These are phyloP conservation scores for Russula brevipes DNA, from an alignment of 768 basidiomycete species.

Conservation along the genomic window DNA sequence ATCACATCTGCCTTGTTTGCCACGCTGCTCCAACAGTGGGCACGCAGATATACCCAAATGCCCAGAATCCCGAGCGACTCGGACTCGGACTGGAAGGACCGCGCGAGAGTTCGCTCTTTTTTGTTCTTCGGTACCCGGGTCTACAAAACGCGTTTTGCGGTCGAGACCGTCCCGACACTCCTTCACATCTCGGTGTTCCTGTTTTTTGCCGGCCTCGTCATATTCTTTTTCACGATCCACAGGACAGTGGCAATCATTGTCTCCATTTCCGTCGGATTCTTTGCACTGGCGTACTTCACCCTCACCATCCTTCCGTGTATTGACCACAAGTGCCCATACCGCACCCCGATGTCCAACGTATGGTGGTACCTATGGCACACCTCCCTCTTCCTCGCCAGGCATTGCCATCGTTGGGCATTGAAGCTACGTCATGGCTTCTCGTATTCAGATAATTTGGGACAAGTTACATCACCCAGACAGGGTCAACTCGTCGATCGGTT, in stretches of 20 bases:
- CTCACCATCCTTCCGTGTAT: constrained; percentile 5
- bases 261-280: constrained; percentile 2
- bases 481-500: background rate
- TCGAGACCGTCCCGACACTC: constrained; percentile 12
- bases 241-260: constrained; percentile 8
- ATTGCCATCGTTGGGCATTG: background rate
- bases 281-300: background rate
- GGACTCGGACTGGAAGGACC: background rate
- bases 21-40: constrained; percentile 18
- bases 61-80: background rate
- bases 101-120: constrained; percentile 15
- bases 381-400: background rate
- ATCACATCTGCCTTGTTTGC: constrained; percentile 15
- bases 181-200: constrained; percentile 19
- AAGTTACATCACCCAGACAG: background rate
- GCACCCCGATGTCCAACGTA: background rate
- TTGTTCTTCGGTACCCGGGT: constrained; percentile 12
- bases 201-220: constrained; percentile 16
- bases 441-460: background rate
- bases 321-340: background rate
- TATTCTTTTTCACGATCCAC: constrained; percentile 7
- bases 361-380: constrained; percentile 7
- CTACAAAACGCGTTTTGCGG: constrained; percentile 1
- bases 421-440: background rate
- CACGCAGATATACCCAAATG: constrained; percentile 12